Percentiles rank a stretch among this genome's conserved stretches.
Conservation (phyloP, 306 rosid species). For the Ormosia emarginata region DNA sequence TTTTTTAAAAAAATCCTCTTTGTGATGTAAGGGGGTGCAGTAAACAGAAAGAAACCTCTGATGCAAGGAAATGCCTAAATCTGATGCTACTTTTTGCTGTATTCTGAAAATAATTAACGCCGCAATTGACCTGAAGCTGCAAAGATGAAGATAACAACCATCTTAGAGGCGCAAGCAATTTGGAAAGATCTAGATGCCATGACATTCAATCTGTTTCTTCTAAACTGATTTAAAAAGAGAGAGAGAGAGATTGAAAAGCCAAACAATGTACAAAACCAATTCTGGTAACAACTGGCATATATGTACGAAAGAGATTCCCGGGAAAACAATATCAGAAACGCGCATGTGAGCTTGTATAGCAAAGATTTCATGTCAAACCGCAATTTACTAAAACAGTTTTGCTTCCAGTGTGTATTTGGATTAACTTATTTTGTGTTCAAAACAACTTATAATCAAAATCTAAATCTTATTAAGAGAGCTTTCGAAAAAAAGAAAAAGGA, state of each 20-base stretch:
- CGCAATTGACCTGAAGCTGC: conserved; percentile 49
- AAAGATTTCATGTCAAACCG: background rate
- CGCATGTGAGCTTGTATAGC: background rate
- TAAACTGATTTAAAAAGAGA: background rate
- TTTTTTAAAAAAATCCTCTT: background rate
- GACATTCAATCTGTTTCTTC: background rate
- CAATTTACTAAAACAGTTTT: background rate
- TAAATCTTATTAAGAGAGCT: too few relatives aligned
- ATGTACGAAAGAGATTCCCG: background rate
- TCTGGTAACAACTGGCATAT: background rate
- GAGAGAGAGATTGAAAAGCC: background rate
- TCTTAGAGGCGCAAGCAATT: background rate
- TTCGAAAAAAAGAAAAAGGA: too few relatives aligned
- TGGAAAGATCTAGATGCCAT: background rate
- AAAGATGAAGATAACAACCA: conserved; percentile 17
- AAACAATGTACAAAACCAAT: background rate
- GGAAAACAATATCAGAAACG: background rate
- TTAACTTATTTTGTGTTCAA: too few relatives aligned
- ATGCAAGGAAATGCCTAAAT: conserved; percentile 49
- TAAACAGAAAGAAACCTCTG: conserved; percentile 46
- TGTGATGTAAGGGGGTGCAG: background rate
- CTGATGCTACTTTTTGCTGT: conserved; percentile 44
- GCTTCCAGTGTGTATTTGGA: background rate
- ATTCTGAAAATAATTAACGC: conserved; percentile 38
- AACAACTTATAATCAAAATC: too few relatives aligned